Conservation (phyloP, 148 eudicot species). For the Rhododendron griersonianum region DNA sequence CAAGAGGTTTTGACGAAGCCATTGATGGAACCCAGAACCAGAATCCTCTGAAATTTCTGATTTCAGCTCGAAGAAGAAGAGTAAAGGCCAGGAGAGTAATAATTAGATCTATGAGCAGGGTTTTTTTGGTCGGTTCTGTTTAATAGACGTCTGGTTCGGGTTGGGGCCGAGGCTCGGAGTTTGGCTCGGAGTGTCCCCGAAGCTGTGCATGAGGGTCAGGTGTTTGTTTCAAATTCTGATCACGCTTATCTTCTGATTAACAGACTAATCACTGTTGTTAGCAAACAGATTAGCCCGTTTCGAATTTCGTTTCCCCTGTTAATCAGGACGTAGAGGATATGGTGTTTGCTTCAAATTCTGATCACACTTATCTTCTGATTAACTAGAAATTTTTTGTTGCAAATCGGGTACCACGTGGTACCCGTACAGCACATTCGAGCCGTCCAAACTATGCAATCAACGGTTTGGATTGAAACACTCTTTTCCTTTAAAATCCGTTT, state of each 20-base stretch:
- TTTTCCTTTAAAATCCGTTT: too few species aligned
- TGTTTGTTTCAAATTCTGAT: neutral
- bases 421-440: too few species aligned
- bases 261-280: neutral
- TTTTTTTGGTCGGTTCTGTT: neutral
- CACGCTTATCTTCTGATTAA: neutral
- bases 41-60: neutral
- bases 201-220: neutral
- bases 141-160: conserved; percentile 7
- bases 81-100: too few species aligned
- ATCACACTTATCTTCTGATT: neutral
- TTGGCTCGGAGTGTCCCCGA: conserved; percentile 1
- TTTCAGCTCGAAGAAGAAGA: neutral
- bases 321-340: neutral
- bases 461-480: too few species aligned
- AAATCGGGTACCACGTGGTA: too few species aligned
- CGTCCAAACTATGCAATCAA: too few species aligned
- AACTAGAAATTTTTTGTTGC: too few species aligned
- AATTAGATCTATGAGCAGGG: neutral
- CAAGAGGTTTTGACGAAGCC: conserved; percentile 1
- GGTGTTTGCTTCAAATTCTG: neutral
- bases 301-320: neutral
- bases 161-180: neutral
- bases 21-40: conserved; percentile 2
- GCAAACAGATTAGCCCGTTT: neutral